Conservation (phyloP, 495 filamentous ascomycete genomes). For the Penicillium bialowiezense region DNA sequence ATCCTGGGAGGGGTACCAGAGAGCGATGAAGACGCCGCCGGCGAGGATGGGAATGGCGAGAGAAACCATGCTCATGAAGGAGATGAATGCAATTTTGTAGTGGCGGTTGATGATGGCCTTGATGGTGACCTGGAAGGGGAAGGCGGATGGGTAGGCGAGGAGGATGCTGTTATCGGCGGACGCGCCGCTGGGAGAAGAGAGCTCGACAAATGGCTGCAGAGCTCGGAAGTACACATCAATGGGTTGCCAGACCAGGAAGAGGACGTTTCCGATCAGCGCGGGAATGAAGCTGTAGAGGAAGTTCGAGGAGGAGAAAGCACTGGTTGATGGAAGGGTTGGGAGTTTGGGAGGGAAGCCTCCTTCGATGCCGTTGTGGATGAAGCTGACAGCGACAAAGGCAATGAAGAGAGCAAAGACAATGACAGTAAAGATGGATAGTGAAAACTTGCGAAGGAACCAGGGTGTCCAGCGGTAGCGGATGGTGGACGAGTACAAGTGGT, state of each 20-base stretch:
- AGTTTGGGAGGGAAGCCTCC: slow-evolving; percentile 70
- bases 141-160: slow-evolving; percentile 65
- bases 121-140: slow-evolving; percentile 61
- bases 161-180: slow-evolving; percentile 67
- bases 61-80: slow-evolving; percentile 61
- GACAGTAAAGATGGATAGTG: slow-evolving; percentile 61
- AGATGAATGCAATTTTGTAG: slow-evolving; percentile 68
- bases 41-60: slow-evolving; percentile 69
- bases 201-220: slow-evolving; percentile 69
- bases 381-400: slow-evolving; percentile 73
- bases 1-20: slow-evolving; percentile 54
- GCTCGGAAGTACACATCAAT: slow-evolving; percentile 74
- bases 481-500: slow-evolving; percentile 44
- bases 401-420: slow-evolving; percentile 63
- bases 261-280: slow-evolving; percentile 65
- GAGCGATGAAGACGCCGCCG: slow-evolving; percentile 78
- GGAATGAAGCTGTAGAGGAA: slow-evolving; percentile 88
- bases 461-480: slow-evolving; percentile 68
- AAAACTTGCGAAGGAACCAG: slow-evolving; percentile 68
- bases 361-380: slow-evolving; percentile 63
- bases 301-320: slow-evolving; percentile 78
- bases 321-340: slow-evolving; percentile 53
- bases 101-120: slow-evolving; percentile 63
- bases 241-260: slow-evolving; percentile 75
- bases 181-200: slow-evolving; percentile 57